Base-by-base conservation (phyloP, 805 yeast genomes). In the Yarrowia alimentaria region DNA sequence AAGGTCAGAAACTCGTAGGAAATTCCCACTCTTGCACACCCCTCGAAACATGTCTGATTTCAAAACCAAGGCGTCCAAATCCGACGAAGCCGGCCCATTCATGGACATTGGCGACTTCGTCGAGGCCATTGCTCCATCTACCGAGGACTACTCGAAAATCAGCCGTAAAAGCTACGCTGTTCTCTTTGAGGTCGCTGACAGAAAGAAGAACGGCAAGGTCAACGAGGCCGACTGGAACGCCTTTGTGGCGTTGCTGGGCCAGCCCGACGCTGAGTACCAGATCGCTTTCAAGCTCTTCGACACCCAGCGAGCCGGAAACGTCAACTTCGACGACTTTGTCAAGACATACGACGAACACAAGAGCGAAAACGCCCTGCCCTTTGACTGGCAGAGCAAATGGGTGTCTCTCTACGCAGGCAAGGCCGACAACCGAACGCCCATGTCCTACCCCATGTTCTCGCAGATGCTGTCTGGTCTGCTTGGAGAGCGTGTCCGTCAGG, bases 141-240 rank as follows among this genome's bases (percentile, higher is more conserved):
- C 65, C 45, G 72, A 71, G 58, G 75, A 76, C 61, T 73, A 77
- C 58, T 74, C 75, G 56, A 73, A 73, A 57, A 73, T 81, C 48
- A 74, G 80, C 12, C 68, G 77, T 10, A 73, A 79, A 56, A 75
- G 84, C 4, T 79, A 79, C 64, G 85, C 84, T 5, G 74, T 90
- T 54, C 79, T 91, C 42, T 91, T 85, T 63, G 72, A 84, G 52
- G 80, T 88, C 20, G 87, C 95, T 12, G 98, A 91, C 68, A 78
- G 78, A 53, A 72, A 75, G 30, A 71, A 74, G 52, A 78, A 79
- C 57, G 97, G 96, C 6, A 80, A 74, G 54, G 72, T 87, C 43
- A 74, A 78, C 20, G 70, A 80, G 43, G 64, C 71, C 19, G 96
- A 91, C 63, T 91, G 95, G 84, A 68, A 78, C 45, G 74, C 75